phyloP scores from a whole-genome alignment of 495 filamentous ascomycete genomes.

The Glarea lozoyensis region DNA sequence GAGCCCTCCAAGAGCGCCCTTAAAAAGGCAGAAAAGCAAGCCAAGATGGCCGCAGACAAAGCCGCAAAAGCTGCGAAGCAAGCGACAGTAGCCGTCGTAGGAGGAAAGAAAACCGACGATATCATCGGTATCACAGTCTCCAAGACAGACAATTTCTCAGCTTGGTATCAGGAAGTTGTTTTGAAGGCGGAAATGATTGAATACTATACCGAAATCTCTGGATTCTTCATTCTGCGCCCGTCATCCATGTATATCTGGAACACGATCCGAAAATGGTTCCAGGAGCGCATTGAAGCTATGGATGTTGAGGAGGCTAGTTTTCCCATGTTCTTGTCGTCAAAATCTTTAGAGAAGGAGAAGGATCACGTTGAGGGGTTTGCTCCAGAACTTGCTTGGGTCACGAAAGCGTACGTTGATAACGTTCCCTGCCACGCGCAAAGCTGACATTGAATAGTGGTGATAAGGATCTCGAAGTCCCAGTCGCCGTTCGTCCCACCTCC shows the following conservation, averaged over 20 bases:
- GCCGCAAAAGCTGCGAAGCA: constrained; percentile 57
- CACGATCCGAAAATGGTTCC: constrained; percentile 83
- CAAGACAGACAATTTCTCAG: constrained; percentile 81
- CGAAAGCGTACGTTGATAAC: constrained; percentile 62
- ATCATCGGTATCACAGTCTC: constrained; percentile 79
- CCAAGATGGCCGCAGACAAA: constrained; percentile 56
- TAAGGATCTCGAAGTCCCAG: constrained; percentile 84
- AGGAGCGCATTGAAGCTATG: constrained; percentile 73
- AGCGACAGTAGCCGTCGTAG: constrained; percentile 30
- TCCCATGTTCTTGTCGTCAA: constrained; percentile 85
- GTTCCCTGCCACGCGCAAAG: not conserved
- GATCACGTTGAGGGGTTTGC: constrained; percentile 96
- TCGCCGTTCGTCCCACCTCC: constrained; percentile 91
- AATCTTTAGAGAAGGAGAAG: constrained; percentile 89
- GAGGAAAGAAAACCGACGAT: constrained; percentile 43
- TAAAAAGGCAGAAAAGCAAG: constrained; percentile 63
- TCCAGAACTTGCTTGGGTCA: constrained; percentile 97
- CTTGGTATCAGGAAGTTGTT: constrained; percentile 94
- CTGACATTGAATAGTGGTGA: constrained; percentile 49
- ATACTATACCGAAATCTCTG: constrained; percentile 80
- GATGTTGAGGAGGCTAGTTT: constrained; percentile 94
- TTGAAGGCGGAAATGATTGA: constrained; percentile 93
- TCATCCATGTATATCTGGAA: constrained; percentile 89
- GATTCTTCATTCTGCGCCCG: constrained; percentile 89
- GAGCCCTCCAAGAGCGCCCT: constrained; percentile 35